Base-by-base conservation (phyloP, 2,329 filamentous ascomycete species). In the Claviceps maximensis region DNA sequence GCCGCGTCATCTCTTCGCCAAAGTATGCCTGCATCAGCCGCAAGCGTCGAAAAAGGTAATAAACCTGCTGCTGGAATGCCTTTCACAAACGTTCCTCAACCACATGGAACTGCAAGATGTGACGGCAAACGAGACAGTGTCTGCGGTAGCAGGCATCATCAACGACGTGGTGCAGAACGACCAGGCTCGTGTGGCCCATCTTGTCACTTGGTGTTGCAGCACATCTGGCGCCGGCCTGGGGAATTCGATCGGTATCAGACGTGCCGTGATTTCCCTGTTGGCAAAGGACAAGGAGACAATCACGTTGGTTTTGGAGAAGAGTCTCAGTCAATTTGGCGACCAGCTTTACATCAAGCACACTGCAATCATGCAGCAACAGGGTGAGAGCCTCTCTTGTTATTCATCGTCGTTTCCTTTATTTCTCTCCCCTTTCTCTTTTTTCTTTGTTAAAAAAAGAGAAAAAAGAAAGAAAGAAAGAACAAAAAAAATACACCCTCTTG, bases 291-390 rank as follows among this genome's bases (percentile, higher is more conserved):
- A 70, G 55, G 73, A 74, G 1, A 69, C 68, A 21, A 68, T 88
- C 2, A 69, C 74, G 5, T 70, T 65, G 0, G 70, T 87, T 38
- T 65, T 91, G 53, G 81, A 89, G 60, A 87, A 82, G 62, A 79
- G 76, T 49, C 71, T 95, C 49, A 73, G 73, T 41, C 79, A 85
- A 49, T 95, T 97, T 65, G 87, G 88, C 1, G 90, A 96, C 60
- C 81, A 86, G 49, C 72, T 97, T 12, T 95, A 89, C 61, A 89
- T 97, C 59, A 86, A 82, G 54, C 89, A 97, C 67, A 80, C 86
- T 0, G 84, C 90, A 5, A 79, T 86, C n/a, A 64, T 93, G 41
- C 86, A 90, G 62, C 93, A 98, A 75, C 88, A 97, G 77, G 85
- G 89, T 87, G 69, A 60, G 13, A 17, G 4, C 7, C 23, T 15